These are phyloP conservation scores for Pestalotiopsis fici DNA, from an alignment of 2,329 filamentous ascomycete species.

Conservation along the genomic window DNA sequence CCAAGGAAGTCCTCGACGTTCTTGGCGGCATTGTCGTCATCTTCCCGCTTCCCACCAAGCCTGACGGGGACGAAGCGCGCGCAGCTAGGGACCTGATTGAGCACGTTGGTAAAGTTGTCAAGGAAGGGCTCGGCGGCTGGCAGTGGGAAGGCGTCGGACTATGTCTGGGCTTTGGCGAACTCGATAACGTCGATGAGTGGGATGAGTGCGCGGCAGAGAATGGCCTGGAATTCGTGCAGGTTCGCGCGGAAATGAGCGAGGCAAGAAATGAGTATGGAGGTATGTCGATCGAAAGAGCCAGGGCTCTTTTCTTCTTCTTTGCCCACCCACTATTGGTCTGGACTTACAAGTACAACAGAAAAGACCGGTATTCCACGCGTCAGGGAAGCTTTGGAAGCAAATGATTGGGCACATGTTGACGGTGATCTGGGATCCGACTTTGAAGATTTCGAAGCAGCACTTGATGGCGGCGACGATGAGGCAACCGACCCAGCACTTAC, in stretches of 20 bases:
- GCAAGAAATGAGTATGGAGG: conserved; percentile 61
- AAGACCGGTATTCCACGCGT: conserved; percentile 59
- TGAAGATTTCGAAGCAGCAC: conserved; percentile 32
- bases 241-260: conserved; percentile 37
- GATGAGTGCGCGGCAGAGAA: conserved; percentile 59
- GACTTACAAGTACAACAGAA: conserved; percentile 38
- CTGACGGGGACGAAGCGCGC: conserved; percentile 20
- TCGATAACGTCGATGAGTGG: conserved; percentile 55
- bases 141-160: conserved; percentile 66
- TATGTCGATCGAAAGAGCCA: too few relatives aligned
- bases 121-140: conserved; percentile 59
- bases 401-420: conserved; percentile 57
- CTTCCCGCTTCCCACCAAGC: conserved; percentile 41
- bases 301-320: too few relatives aligned
- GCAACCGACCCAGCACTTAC: conserved; percentile 30
- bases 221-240: conserved; percentile 65
- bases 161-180: conserved; percentile 56
- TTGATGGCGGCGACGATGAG: conserved; percentile 23
- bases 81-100: conserved; percentile 44
- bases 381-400: conserved; percentile 63
- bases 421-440: conserved; percentile 34
- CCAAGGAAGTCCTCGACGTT: conserved; percentile 61
- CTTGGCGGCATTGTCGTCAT: conserved; percentile 62
- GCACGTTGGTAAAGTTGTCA: conserved; percentile 56
- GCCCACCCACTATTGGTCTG: not conserved